These are phyloP conservation scores for Parathielavia appendiculata DNA, from an alignment of 495 filamentous ascomycete species.

Conservation along the genomic window DNA sequence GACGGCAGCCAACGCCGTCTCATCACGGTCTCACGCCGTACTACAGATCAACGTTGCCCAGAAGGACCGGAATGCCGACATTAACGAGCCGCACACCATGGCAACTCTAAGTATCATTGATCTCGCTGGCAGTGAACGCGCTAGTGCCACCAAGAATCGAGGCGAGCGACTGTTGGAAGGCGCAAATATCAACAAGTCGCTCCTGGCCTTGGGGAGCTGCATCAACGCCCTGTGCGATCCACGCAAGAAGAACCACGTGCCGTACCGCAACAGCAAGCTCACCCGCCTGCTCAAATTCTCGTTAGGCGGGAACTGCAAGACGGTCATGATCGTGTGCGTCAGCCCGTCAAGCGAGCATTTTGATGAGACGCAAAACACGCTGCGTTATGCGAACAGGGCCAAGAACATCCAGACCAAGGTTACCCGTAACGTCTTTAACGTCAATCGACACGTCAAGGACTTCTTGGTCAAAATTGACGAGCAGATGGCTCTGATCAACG, in stretches of 20 bases:
- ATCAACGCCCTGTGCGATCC: conserved; percentile 98
- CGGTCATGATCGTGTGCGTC: conserved; percentile 99
- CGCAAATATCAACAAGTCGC: conserved; percentile 98
- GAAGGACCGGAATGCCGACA: conserved; percentile 86
- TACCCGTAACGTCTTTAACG: conserved; percentile 96
- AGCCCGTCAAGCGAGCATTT: conserved; percentile 96
- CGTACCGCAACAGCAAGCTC: conserved; percentile 96
- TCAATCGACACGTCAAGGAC: conserved; percentile 98
- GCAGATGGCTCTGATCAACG: conserved; percentile 88
- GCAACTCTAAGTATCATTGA: conserved; percentile 98
- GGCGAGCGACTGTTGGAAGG: conserved; percentile 89
- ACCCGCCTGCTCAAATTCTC: conserved; percentile 96
- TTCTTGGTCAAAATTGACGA: conserved; percentile 96
- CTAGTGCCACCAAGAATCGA: conserved; percentile 93
- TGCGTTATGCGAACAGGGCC: conserved; percentile 94
- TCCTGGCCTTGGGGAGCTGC: conserved; percentile 91
- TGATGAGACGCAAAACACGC: conserved; percentile 96
- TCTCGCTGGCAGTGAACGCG: conserved; percentile 90
- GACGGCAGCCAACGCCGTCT: conserved; percentile 96
- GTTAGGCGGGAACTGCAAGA: conserved; percentile 95
- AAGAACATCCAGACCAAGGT: conserved; percentile 99
- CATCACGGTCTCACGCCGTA: conserved; percentile 96
- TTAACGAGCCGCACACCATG: conserved; percentile 96
- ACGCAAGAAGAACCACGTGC: conserved; percentile 87
- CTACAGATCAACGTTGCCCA: conserved; percentile 94